Evolutionary conservation across 768 basidiomycete genomes (phyloP).

Genomic region (Suillus luteus): DNA sequence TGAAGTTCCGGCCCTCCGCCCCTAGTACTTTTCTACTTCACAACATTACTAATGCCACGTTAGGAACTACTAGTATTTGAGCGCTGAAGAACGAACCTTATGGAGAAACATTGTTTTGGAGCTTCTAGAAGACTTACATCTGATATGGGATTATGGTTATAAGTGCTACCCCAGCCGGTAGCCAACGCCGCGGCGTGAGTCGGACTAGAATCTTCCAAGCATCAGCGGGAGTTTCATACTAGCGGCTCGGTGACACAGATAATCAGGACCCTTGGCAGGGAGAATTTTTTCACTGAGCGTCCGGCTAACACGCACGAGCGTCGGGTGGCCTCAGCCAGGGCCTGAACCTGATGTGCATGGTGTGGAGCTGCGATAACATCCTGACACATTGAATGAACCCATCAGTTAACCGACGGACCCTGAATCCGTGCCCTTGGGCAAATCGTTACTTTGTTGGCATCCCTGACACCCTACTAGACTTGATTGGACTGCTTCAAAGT

Average conservation of each 20-base stretch:
- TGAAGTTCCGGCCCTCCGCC: background rate
- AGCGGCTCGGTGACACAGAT: background rate
- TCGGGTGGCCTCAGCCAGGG: background rate
- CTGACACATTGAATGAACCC: background rate
- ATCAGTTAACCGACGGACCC: background rate
- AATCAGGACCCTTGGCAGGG: background rate
- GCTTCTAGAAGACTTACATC: background rate
- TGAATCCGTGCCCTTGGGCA: background rate
- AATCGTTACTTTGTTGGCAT: background rate
- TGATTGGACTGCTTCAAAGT: too few relatives aligned
- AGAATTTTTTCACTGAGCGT: background rate
- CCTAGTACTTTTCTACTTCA: background rate
- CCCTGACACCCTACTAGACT: background rate
- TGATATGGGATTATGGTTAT: background rate
- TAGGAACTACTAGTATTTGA: background rate
- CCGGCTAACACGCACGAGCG: background rate
- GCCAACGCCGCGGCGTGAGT: background rate
- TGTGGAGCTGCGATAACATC: background rate
- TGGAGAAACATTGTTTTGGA: background rate
- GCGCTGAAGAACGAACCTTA: background rate
- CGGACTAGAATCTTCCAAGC: background rate
- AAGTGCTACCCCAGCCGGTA: background rate
- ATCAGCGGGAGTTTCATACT: conserved; percentile 2
- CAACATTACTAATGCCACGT: background rate
- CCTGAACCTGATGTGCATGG: conserved; percentile 6